Percentiles rank a stretch among this genome's conserved stretches.
These are phyloP conservation scores for Imleria badia DNA, from an alignment of 768 basidiomycete genomes.

Conservation along the genomic window DNA sequence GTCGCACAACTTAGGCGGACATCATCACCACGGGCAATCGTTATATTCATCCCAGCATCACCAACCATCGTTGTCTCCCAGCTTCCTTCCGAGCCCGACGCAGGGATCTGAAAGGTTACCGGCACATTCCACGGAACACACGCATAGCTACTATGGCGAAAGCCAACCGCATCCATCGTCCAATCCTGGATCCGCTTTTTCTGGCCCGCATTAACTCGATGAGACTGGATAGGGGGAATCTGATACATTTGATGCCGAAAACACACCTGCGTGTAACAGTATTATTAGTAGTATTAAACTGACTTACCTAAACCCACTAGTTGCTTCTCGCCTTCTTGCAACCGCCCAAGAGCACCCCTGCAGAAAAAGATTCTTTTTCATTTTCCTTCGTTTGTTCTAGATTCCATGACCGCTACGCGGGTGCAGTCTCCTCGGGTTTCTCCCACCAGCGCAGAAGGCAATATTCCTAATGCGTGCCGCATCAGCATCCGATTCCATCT, in stretches of 20 bases:
- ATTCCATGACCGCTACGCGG: slow-evolving; percentile 23
- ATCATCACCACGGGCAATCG: slow-evolving; percentile 30
- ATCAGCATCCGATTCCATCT: slow-evolving; percentile 24
- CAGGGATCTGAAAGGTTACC: slow-evolving; percentile 32
- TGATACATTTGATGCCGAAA: slow-evolving; percentile 21
- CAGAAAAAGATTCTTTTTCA: slow-evolving; percentile 22
- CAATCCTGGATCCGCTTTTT: slow-evolving; percentile 27
- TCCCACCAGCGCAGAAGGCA: slow-evolving; percentile 20
- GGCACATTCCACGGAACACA: slow-evolving; percentile 24
- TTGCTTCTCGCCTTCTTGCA: slow-evolving; percentile 32
- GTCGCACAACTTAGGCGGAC: slow-evolving; percentile 28
- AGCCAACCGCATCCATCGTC: slow-evolving; percentile 28
- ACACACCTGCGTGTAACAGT: slow-evolving; percentile 31
- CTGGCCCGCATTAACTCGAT: slow-evolving; percentile 29
- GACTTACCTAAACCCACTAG: slow-evolving; percentile 33
- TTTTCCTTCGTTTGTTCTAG: slow-evolving; percentile 18
- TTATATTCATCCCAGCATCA: slow-evolving; percentile 33
- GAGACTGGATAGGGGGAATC: slow-evolving; percentile 22
- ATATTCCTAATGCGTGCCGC: slow-evolving; percentile 20
- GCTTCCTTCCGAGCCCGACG: slow-evolving; percentile 31
- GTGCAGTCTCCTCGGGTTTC: slow-evolving; percentile 23
- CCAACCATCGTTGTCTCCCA: slow-evolving; percentile 28
- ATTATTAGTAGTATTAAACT: slow-evolving; percentile 36
- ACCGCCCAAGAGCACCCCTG: slow-evolving; percentile 16
- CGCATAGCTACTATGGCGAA: slow-evolving; percentile 33